Percentiles rank a stretch among this genome's conserved stretches.
Conservation (phyloP, 2,329 filamentous ascomycete genomes). For the Ascomycota sp. region DNA sequence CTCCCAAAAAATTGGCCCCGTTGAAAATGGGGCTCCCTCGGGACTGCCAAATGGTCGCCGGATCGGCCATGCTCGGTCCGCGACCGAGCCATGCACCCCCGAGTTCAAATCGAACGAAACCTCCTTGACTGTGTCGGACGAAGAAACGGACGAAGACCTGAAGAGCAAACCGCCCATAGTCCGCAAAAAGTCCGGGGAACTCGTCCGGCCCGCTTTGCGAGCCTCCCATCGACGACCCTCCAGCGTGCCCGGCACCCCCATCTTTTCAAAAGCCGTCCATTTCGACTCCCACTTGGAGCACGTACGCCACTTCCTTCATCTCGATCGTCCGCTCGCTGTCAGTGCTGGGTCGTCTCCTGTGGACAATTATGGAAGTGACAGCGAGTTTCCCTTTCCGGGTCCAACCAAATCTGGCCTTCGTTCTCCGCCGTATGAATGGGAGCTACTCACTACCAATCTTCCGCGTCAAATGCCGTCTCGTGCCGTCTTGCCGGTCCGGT, state of each 20-base stretch:
- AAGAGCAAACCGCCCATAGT: slow-evolving; percentile 68
- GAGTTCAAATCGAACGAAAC: slow-evolving; percentile 23
- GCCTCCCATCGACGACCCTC: slow-evolving; percentile 64
- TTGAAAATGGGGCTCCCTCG: slow-evolving; percentile 25
- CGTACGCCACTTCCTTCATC: slow-evolving; percentile 82
- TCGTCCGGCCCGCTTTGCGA: slow-evolving; percentile 78
- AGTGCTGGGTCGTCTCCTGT: slow-evolving; percentile 83
- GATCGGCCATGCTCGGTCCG: slow-evolving; percentile 28
- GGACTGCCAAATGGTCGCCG: slow-evolving; percentile 16
- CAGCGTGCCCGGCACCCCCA: slow-evolving; percentile 92
- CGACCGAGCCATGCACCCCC: slow-evolving; percentile 29
- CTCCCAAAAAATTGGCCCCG: background rate
- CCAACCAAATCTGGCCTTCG: slow-evolving; percentile 15
- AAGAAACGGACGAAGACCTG: slow-evolving; percentile 38
- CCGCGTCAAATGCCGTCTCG: slow-evolving; percentile 33
- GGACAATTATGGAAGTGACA: slow-evolving; percentile 68
- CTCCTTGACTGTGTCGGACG: slow-evolving; percentile 31
- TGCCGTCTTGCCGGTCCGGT: slow-evolving; percentile 43
- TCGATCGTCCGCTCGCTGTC: slow-evolving; percentile 85
- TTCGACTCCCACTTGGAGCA: slow-evolving; percentile 94
- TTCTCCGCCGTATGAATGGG: slow-evolving; percentile 52
- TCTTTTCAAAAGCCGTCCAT: slow-evolving; percentile 91
- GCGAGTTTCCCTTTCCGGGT: slow-evolving; percentile 63
- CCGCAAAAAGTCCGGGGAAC: slow-evolving; percentile 91
- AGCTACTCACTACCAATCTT: slow-evolving; percentile 68